Evolutionary conservation across 2,329 filamentous ascomycete genomes (phyloP).

Genomic region (Penicillium verrucosum): DNA sequence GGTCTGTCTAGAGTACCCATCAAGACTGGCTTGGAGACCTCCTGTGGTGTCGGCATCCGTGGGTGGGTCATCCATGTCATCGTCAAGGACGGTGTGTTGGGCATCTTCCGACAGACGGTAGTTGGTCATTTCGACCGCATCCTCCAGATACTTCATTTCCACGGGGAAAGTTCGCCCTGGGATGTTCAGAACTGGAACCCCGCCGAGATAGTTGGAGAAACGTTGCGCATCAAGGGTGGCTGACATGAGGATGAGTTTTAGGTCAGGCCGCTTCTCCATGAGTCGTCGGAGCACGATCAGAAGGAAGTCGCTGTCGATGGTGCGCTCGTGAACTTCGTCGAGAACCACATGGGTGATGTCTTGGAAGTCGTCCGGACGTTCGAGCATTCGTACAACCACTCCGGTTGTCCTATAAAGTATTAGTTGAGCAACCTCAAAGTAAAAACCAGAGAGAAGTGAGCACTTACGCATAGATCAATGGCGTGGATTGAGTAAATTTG

Average conservation of each 20-base stretch:
- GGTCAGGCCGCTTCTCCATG: constrained; percentile 68
- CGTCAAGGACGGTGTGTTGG: constrained; percentile 35
- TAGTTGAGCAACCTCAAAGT: neutral
- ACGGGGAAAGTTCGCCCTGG: constrained; percentile 94
- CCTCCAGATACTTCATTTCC: constrained; percentile 80
- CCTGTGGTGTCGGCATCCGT: constrained; percentile 46
- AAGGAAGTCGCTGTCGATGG: constrained; percentile 95
- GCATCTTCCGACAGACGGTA: constrained; percentile 65
- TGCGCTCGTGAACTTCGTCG: constrained; percentile 96
- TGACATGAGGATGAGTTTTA: constrained; percentile 96
- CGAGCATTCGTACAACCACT: constrained; percentile 97
- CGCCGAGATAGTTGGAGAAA: constrained; percentile 83
- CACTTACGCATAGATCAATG: constrained; percentile 79
- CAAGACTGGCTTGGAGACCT: constrained; percentile 63
- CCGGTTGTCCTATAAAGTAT: constrained; percentile 54
- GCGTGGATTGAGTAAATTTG: constrained; percentile 75
- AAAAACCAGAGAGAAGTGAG: neutral
- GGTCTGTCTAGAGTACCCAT: constrained; percentile 72
- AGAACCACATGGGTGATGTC: constrained; percentile 92
- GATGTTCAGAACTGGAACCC: constrained; percentile 82
- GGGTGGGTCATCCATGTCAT: constrained; percentile 50
- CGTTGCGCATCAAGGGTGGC: constrained; percentile 90
- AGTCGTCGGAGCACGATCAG: constrained; percentile 87
- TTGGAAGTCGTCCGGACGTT: constrained; percentile 77
- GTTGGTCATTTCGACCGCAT: constrained; percentile 83